Evolutionary conservation across 2,329 filamentous ascomycete species (phyloP).

Genomic region (Penicillium thymicola): DNA sequence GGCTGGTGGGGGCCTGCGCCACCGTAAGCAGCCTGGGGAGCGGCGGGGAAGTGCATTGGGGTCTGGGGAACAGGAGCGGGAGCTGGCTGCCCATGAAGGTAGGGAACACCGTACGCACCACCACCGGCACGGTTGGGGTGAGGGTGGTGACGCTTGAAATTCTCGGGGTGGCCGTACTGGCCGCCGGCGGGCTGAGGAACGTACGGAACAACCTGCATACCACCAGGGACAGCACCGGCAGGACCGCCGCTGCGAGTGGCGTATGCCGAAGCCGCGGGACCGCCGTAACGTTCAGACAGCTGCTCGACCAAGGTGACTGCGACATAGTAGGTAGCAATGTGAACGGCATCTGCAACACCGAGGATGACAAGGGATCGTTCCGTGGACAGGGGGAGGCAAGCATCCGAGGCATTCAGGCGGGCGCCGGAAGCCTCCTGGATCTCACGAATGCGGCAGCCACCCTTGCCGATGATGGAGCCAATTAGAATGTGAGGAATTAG

Average conservation of each 20-base stretch:
- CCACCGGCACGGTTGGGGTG: slow-evolving; percentile 73
- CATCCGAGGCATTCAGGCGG: slow-evolving; percentile 92
- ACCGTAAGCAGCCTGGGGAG: slow-evolving; percentile 72
- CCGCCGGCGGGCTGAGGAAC: slow-evolving; percentile 89
- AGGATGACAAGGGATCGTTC: slow-evolving; percentile 98
- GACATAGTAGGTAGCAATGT: slow-evolving; percentile 98
- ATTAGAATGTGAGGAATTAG: slow-evolving; percentile 96
- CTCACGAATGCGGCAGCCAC: slow-evolving; percentile 90
- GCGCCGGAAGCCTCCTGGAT: slow-evolving; percentile 98
- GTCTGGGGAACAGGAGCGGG: slow-evolving; percentile 56
- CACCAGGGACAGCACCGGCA: slow-evolving; percentile 88
- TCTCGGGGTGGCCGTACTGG: slow-evolving; percentile 87
- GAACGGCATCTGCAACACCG: slow-evolving; percentile 94
- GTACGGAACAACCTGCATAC: slow-evolving; percentile 99
- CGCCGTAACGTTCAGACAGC: slow-evolving; percentile 92
- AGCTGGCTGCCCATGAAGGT: slow-evolving; percentile 65
- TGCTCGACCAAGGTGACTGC: slow-evolving; percentile 97
- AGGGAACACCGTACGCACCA: slow-evolving; percentile 66
- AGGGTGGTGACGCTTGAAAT: slow-evolving; percentile 71
- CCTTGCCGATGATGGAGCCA: slow-evolving; percentile 97
- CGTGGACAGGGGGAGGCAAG: slow-evolving; percentile 88
- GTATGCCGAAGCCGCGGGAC: slow-evolving; percentile 94
- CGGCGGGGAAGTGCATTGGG: slow-evolving; percentile 74
- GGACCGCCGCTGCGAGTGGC: slow-evolving; percentile 91
- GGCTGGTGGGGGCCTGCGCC: slow-evolving; percentile 77